Base-by-base conservation (phyloP, 176 grass and related monocot species). In the Lolium perenne region DNA sequence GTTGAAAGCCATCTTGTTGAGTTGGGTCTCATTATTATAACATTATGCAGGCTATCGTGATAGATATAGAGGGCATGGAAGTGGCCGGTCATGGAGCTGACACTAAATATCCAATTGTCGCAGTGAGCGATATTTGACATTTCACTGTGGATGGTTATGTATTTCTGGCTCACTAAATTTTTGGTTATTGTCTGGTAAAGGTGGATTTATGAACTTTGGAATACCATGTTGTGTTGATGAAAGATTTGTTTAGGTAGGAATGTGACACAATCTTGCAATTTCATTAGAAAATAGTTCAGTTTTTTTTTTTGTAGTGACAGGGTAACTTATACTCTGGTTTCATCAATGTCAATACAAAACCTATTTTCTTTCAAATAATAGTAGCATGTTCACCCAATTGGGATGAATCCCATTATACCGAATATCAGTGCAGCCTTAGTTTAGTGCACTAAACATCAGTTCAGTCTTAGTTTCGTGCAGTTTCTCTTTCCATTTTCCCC, bases 1-100 rank as follows among this genome's bases (percentile, higher is more conserved):
- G n/a, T 60, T 80, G 25, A 56, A 50, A 66, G 12, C 53, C 56
- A 86, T 81, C 46, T 92, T 45, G 84, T 49, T 70, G 22, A 56
- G 22, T 85, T 72, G 68, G 45, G 40, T 63, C 60, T 64, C 18
- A 79, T 48, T 84, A 61, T 87, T 63, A 25, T 38, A 72, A 85
- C 63, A 76, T 74, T 87, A 85, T 79, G 81, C 85, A 92, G 96
- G 93, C 75, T 80, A 85, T 65, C 88, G 96, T 79, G 96, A 98
- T 84, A 91, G 93, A 86, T 84, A 91, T 67, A 89, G 88, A 80
- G 93, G 88, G n/a, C 85, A 77, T 77, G 92, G 96, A 57, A 81
- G 90, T 87, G 88, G 89, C 10, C 84, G 93, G 7, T 75, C 70
- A 10, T 91, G 91, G 92, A 95, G 86, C 86, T 95, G 86, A 95